Conservation (phyloP, 2,329 filamentous ascomycete species). For the Fusarium sp. region DNA sequence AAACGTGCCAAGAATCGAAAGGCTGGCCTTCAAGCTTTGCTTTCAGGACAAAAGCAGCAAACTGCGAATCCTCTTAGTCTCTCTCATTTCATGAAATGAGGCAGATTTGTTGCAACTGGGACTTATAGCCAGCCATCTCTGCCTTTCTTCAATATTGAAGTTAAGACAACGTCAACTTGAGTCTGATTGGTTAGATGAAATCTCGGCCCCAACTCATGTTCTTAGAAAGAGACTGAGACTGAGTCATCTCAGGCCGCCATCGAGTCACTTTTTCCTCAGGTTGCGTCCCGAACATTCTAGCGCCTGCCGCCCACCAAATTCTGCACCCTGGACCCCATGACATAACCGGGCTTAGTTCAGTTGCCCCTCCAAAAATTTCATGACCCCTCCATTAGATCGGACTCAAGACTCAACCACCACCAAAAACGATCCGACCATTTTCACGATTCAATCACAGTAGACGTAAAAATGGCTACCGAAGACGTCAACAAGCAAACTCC, state of each 20-base stretch:
- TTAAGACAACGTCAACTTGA: background rate
- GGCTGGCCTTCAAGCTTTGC: slow-evolving; percentile 72
- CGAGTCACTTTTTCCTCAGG: background rate
- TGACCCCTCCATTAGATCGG: slow-evolving; percentile 45
- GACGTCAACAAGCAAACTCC: slow-evolving; percentile 56
- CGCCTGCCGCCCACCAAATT: slow-evolving; percentile 31
- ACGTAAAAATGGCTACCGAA: slow-evolving; percentile 56
- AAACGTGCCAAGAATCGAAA: slow-evolving; percentile 75
- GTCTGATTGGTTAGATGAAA: slow-evolving; percentile 21
- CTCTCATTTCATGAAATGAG: slow-evolving; percentile 64
- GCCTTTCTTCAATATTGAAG: background rate
- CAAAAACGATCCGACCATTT: slow-evolving; percentile 32
- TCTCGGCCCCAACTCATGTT: slow-evolving; percentile 10
- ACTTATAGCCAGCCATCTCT: background rate
- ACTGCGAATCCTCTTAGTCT: slow-evolving; percentile 61
- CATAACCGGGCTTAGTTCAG: slow-evolving; percentile 41
- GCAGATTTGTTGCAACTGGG: background rate
- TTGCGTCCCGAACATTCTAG: slow-evolving; percentile 44
- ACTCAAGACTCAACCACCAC: slow-evolving; percentile 16
- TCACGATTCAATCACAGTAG: slow-evolving; percentile 19
- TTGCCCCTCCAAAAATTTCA: slow-evolving; percentile 52
- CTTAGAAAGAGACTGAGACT: background rate
- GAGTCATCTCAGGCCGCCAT: slow-evolving; percentile 25
- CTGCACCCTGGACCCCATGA: slow-evolving; percentile 45
- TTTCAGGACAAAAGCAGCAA: slow-evolving; percentile 65